These are phyloP conservation scores for Crucibulum parvulum DNA, from an alignment of 1,284 basidiomycete species.

Conservation along the genomic window DNA sequence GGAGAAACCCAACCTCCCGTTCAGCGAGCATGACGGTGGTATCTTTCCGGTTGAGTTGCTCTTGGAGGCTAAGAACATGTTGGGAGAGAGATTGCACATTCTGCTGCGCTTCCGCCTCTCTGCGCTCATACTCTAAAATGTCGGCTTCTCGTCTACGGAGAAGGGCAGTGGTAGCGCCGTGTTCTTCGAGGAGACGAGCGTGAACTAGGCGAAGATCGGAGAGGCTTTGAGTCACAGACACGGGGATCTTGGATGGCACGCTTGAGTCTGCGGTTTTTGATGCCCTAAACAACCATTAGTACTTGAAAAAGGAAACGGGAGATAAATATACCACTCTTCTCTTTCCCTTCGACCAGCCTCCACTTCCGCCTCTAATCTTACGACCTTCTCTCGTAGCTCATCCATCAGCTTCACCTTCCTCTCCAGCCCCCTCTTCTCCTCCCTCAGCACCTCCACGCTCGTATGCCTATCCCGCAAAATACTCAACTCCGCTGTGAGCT, in stretches of 20 bases:
- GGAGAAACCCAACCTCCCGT: slow-evolving; percentile 66
- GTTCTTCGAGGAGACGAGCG: slow-evolving; percentile 67
- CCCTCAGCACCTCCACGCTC: slow-evolving; percentile 73
- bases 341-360: slow-evolving; percentile 62
- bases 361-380: slow-evolving; percentile 66
- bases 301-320: background rate
- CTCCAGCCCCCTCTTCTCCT: slow-evolving; percentile 76
- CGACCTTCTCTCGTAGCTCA: slow-evolving; percentile 61
- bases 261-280: slow-evolving; percentile 37
- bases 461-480: slow-evolving; percentile 59
- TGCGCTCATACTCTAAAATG: slow-evolving; percentile 44
- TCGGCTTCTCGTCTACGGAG: slow-evolving; percentile 59
- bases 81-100: slow-evolving; percentile 41
- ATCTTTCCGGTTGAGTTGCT: slow-evolving; percentile 52
- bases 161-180: slow-evolving; percentile 59
- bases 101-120: slow-evolving; percentile 41
- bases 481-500: slow-evolving; percentile 59
- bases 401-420: slow-evolving; percentile 59
- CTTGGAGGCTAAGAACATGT: slow-evolving; percentile 47
- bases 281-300: slow-evolving; percentile 37
- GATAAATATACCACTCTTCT: slow-evolving; percentile 53
- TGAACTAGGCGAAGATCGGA: slow-evolving; percentile 64
- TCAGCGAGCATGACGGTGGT: slow-evolving; percentile 55
- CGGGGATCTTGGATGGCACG: slow-evolving; percentile 52
- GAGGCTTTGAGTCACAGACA: slow-evolving; percentile 60